Base-by-base conservation (phyloP, 768 basidiomycete genomes). In the Pleurotus tuber-regium region DNA sequence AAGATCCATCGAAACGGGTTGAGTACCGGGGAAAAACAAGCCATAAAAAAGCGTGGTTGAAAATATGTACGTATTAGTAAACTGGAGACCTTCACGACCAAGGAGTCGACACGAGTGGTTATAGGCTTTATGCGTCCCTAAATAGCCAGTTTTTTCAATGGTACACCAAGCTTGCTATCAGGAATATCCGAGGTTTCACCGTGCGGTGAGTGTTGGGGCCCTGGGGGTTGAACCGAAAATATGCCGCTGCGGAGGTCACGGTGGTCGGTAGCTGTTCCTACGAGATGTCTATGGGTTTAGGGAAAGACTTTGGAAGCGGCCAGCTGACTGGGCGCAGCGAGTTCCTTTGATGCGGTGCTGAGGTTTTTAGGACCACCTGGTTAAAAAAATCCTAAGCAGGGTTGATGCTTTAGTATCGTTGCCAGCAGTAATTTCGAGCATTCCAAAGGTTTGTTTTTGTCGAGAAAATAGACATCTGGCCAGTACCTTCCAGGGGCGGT, bases 161-260 rank as follows among this genome's bases (percentile, higher is more conserved):
- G n/a, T n/a, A 7, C 12, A 5, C 5, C 6, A 8, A 38, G 36
- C 36, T n/a, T 38, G n/a, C 7, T 43, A 14, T 51, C 6, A 26
- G 18, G 47, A 8, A 28, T 1, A 4, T 19, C 43, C 43, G 43
- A 44, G 26, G n/a, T 30, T 44, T 44, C 19, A 25, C 43, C 43
- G 43, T 7, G 12, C 14, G 23, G 7, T n/a, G 28, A 29, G 19
- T 44, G 11, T 11, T 28, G 43, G 25, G 43, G 43, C n/a, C n/a
- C n/a, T n/a, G n/a, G n/a, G n/a, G n/a, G n/a, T n/a, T n/a, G 19
- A 7, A 28, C 43, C 43, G 43, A 44, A 19, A 26, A 44, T 44
- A 25, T 14, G 26, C 43, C 43, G 43, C 19, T 9, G 43, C 43
- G 19, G 14, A 44, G 43, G 43, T 44, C 43, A 44, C 24, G 43